Evolutionary conservation across 345 rosid genomes (phyloP).

Genomic region (Laguncularia racemosa): DNA sequence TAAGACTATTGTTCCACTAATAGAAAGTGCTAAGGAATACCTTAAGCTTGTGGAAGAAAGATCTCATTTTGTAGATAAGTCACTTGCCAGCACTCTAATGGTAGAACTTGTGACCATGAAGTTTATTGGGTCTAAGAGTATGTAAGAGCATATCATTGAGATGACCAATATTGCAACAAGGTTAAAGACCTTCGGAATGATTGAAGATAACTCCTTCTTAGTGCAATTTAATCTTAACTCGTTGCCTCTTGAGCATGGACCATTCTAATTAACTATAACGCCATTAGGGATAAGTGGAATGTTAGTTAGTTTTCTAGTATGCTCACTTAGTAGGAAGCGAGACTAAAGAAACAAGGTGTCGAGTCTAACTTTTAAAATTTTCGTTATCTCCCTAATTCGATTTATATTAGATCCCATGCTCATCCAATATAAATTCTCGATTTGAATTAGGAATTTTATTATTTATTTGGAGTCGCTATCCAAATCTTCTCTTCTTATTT

Average conservation of each 20-base stretch:
- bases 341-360: too few relatives aligned
- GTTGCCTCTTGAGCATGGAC: background rate
- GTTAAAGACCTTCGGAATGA: background rate
- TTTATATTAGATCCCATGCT: too few relatives aligned
- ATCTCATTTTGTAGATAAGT: background rate
- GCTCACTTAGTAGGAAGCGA: too few relatives aligned
- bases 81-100: background rate
- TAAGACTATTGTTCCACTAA: background rate
- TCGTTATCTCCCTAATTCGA: too few relatives aligned
- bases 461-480: too few relatives aligned
- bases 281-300: too few relatives aligned
- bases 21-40: conserved; percentile 9
- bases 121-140: background rate
- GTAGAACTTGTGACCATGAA: background rate
- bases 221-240: conserved; percentile 6
- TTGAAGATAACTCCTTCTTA: background rate
- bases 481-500: too few relatives aligned
- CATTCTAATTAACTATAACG: background rate
- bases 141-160: conserved; percentile 4
- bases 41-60: conserved; percentile 5
- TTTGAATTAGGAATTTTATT: too few relatives aligned
- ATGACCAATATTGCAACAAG: conserved; percentile 8
- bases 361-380: too few relatives aligned
- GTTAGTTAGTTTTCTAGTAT: too few relatives aligned
- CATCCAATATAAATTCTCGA: too few relatives aligned